Conservation (phyloP, 352 stramenopile genomes). For the Phytophthora ramorum region DNA sequence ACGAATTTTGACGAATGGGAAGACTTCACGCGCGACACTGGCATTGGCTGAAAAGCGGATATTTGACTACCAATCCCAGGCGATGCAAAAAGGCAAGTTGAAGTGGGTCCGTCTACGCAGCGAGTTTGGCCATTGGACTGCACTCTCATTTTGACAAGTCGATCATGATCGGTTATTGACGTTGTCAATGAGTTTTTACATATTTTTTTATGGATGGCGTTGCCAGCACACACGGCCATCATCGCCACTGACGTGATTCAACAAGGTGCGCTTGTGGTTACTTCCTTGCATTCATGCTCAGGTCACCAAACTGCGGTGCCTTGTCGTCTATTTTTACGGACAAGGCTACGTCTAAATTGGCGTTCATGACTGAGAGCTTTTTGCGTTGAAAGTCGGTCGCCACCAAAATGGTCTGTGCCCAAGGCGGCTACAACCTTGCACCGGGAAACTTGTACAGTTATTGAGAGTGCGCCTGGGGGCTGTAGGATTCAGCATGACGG, state of each 20-base stretch:
- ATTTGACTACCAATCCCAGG: constrained; percentile 12
- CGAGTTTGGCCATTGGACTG: too few species aligned
- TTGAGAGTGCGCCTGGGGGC: background rate
- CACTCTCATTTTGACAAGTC: background rate
- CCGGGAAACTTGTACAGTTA: background rate
- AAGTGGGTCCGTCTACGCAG: constrained; percentile 8
- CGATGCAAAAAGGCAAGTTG: constrained; percentile 16
- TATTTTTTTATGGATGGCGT: too few species aligned
- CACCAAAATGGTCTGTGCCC: constrained; percentile 3
- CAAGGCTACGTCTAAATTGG: constrained; percentile 13
- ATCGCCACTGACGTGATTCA: too few species aligned
- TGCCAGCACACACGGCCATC: too few species aligned
- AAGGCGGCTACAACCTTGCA: background rate
- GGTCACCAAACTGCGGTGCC: background rate
- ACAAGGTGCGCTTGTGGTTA: background rate
- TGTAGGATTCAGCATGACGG: constrained; percentile 7
- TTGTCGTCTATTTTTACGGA: constrained; percentile 25
- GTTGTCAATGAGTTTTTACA: too few species aligned
- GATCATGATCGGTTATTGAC: background rate
- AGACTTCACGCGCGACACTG: background rate
- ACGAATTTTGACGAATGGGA: constrained; percentile 29
- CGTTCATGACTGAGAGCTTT: background rate
- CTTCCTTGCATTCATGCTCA: background rate
- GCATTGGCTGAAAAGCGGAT: constrained; percentile 18
- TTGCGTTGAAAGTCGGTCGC: background rate